phyloP scores from a whole-genome alignment of 306 rosid genomes.

The Quercus glauca region DNA sequence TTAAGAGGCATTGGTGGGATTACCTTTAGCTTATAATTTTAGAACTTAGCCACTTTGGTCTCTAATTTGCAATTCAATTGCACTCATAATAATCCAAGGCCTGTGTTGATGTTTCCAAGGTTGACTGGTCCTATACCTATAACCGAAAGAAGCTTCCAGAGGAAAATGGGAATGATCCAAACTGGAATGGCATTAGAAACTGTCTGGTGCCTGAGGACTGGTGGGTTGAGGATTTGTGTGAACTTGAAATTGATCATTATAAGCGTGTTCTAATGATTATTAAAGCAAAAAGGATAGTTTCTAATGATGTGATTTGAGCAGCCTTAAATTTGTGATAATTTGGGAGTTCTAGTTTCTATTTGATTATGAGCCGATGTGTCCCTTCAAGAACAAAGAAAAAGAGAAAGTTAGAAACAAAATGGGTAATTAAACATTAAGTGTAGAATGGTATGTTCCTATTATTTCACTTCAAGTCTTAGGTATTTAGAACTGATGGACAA shows the following conservation, averaged over 20 bases:
- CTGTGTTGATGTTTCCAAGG: conserved; percentile 71
- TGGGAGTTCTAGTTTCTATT: neutral
- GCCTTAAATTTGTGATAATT: conserved; percentile 40
- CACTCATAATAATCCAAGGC: conserved; percentile 50
- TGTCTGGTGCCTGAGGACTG: conserved; percentile 82
- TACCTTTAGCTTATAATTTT: neutral
- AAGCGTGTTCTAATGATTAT: conserved; percentile 57
- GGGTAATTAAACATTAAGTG: neutral
- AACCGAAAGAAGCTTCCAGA: conserved; percentile 78
- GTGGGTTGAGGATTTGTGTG: conserved; percentile 97
- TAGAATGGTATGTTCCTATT: neutral
- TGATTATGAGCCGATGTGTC: neutral
- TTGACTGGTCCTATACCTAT: conserved; percentile 91
- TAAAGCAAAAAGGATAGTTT: conserved; percentile 44
- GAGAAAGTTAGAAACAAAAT: neutral
- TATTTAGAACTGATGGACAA: neutral
- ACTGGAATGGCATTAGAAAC: conserved; percentile 55
- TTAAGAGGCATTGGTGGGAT: conserved; percentile 3
- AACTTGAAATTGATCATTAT: conserved; percentile 80
- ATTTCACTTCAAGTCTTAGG: neutral
- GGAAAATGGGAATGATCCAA: conserved; percentile 64
- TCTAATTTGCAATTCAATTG: neutral
- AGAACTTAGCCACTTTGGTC: neutral
- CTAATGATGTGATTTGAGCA: conserved; percentile 79
- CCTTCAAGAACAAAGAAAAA: neutral